Base-by-base conservation (phyloP, 805 yeast genomes). In the Priceomyces castillae region DNA sequence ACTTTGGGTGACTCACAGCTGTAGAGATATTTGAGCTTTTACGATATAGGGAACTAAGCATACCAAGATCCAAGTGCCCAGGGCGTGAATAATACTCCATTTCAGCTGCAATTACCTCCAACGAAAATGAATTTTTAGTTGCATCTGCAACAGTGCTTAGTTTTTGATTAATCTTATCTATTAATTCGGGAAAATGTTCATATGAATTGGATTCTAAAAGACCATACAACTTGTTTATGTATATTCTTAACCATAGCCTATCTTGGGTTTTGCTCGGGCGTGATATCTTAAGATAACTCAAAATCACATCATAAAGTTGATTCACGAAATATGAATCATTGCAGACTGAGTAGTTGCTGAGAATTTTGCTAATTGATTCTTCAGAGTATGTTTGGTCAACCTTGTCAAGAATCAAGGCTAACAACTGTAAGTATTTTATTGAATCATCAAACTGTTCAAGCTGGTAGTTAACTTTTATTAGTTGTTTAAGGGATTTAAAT, bases 1-100 rank as follows among this genome's bases (percentile, higher is more conserved):
- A 80, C 38, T 76, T 69, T 1, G 95, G 90, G 54, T 88, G 95
- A 1, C 90, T 85, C 2, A 85, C 82, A 2, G 87, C 85, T 0
- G 81, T 69, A 6, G 77, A 74, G 16, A 82, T 66, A 4, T 60
- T 48, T 14, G 53, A 42, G 42, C 71, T 64, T 46, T 77, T 65
- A 20, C 68, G 61, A 49, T 84, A 79, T 16, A 82, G 65, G 39
- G 71, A 65, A 41, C 71, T 69, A 34, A 84, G 63, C 43, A 65
- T 62, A 2, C 67, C 47, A 23, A 68, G 51, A 44, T 65, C 54
- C 1, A 54, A 40, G 20, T 71, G 53, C 7, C 68, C 61, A 10
- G 62, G 57, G 26, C 64, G 70, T 2, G 80, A 65, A 26, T 73
- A 67, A 35, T 78, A 71, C 42, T 76, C 77, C 46, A 86, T 83